phyloP scores from a whole-genome alignment of 83 land plant genomes.

The Diphasiastrum complanatum region DNA sequence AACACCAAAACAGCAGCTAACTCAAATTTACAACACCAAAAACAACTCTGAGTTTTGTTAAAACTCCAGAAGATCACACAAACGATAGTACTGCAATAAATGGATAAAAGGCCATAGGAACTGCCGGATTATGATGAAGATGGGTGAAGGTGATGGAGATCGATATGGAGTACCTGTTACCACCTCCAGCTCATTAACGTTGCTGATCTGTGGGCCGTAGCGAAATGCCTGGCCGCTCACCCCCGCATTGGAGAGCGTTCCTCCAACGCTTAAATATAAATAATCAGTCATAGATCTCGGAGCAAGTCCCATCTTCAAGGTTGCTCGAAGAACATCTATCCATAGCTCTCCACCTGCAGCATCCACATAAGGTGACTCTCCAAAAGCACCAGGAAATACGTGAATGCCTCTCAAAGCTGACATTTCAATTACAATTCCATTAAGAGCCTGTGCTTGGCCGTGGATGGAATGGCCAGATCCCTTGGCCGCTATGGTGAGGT shows the following conservation, averaged over 20 bases:
- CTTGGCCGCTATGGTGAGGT: constrained; percentile 1
- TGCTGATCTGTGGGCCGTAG: constrained; percentile 15
- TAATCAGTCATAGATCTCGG: constrained; percentile 6
- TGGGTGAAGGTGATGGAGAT: neutral
- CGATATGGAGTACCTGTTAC: constrained; percentile 18
- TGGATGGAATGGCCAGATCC: neutral
- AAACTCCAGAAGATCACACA: neutral
- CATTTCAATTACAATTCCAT: constrained; percentile 9
- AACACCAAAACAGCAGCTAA: too few species aligned
- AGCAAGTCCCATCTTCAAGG: neutral
- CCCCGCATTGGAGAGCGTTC: constrained; percentile 14
- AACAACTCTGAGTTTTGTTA: too few species aligned
- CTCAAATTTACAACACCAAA: too few species aligned
- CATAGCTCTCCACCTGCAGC: constrained; percentile 9
- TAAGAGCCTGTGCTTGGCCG: constrained; percentile 8
- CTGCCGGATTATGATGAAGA: too few species aligned
- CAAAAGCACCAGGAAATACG: neutral
- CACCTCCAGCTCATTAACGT: constrained; percentile 6
- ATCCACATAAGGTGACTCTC: constrained; percentile 7
- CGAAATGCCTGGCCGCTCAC: constrained; percentile 16
- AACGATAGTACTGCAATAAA: neutral
- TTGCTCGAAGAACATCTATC: constrained; percentile 5
- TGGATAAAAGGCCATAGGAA: neutral
- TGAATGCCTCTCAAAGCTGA: neutral
- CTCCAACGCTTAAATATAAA: constrained; percentile 1